These are phyloP conservation scores for Bacidia gigantensis DNA, from an alignment of 495 filamentous ascomycete genomes.

Conservation along the genomic window DNA sequence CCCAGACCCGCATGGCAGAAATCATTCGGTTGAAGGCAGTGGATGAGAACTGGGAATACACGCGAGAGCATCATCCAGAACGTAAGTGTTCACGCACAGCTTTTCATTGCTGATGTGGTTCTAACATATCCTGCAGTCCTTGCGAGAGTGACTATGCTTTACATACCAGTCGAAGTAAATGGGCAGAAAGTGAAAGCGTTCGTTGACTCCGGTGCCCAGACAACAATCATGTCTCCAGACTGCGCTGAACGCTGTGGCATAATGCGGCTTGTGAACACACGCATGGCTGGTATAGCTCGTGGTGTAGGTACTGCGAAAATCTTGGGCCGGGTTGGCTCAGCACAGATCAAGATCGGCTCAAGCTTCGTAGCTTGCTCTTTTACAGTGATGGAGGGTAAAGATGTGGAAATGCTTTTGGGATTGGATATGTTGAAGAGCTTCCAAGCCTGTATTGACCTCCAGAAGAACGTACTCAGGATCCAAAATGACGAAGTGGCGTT, in stretches of 20 bases:
- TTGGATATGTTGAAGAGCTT: conserved; percentile 93
- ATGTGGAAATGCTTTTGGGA: conserved; percentile 87
- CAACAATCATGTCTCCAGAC: conserved; percentile 94
- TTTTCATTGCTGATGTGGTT: background rate
- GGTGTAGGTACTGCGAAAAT: conserved; percentile 92
- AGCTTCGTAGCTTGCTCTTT: conserved; percentile 86
- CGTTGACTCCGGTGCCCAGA: conserved; percentile 94
- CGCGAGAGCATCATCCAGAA: conserved; percentile 93
- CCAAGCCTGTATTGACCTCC: conserved; percentile 82
- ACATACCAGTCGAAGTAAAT: conserved; percentile 93
- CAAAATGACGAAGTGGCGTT: conserved; percentile 80
- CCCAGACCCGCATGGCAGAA: conserved; percentile 88
- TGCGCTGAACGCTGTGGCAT: conserved; percentile 88
- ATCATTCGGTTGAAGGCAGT: conserved; percentile 90
- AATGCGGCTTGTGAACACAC: conserved; percentile 88
- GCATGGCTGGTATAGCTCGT: conserved; percentile 79
- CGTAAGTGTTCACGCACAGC: conserved; percentile 37
- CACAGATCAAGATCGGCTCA: conserved; percentile 81
- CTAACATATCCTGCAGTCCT: conserved; percentile 47
- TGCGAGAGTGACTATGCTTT: conserved; percentile 85
- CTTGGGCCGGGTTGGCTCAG: conserved; percentile 85
- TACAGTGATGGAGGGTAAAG: conserved; percentile 99
- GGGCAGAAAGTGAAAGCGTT: conserved; percentile 84
- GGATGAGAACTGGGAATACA: conserved; percentile 85
- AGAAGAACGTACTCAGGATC: conserved; percentile 65